Evolutionary conservation across 306 rosid genomes (phyloP).

Genomic region (Cicer judaicum): DNA sequence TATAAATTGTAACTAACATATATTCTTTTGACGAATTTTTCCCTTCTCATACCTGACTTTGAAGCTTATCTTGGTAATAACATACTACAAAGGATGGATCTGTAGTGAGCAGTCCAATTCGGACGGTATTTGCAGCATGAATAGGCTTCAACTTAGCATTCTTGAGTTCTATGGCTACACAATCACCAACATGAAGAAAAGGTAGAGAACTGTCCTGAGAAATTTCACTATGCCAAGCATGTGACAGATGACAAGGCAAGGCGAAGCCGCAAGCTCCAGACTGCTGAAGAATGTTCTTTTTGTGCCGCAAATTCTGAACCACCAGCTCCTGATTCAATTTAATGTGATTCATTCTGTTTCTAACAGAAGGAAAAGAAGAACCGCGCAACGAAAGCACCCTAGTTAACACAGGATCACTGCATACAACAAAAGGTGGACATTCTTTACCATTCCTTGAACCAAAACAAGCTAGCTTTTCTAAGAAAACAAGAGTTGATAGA

Average conservation of each 20-base stretch:
- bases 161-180: slow-evolving; percentile 68
- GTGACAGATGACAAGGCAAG: slow-evolving; percentile 76
- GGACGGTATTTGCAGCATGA: slow-evolving; percentile 53
- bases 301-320: slow-evolving; percentile 57
- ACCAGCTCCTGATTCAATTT: slow-evolving; percentile 43
- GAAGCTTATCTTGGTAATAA: slow-evolving; percentile 62
- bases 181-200: slow-evolving; percentile 73
- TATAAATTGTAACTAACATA: too few species aligned
- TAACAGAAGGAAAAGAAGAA: slow-evolving; percentile 48
- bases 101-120: slow-evolving; percentile 62
- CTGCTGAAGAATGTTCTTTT: slow-evolving; percentile 56
- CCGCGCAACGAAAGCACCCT: slow-evolving; percentile 49
- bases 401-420: slow-evolving; percentile 66
- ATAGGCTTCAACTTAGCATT: slow-evolving; percentile 65
- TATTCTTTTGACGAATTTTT: too few species aligned
- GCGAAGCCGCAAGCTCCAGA: slow-evolving; percentile 69
- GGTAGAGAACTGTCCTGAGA: slow-evolving; percentile 57
- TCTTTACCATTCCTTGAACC: slow-evolving; percentile 61
- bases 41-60: slow-evolving; percentile 53
- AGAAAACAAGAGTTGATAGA: slow-evolving; percentile 73
- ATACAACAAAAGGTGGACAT: slow-evolving; percentile 80
- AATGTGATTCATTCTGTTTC: slow-evolving; percentile 40
- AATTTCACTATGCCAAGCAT: slow-evolving; percentile 65
- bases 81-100: slow-evolving; percentile 49
- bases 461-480: slow-evolving; percentile 86